Conservation (phyloP, 129 eudicot species). For the Lactuca saligna region DNA sequence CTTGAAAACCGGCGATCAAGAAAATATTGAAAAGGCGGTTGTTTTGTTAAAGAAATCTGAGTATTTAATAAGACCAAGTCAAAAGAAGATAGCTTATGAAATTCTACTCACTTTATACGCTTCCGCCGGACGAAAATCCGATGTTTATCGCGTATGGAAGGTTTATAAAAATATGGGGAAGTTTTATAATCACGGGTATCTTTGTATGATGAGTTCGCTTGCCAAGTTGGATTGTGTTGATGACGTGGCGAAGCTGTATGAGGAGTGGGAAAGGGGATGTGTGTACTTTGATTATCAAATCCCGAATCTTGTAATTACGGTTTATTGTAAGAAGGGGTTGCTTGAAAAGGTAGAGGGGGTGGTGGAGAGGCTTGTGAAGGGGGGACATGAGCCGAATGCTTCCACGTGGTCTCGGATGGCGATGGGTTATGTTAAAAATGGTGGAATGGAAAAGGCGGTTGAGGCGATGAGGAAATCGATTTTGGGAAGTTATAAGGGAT, state of each 20-base stretch:
- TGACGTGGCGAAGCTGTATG: slow-evolving; percentile 43
- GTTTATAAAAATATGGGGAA: slow-evolving; percentile 34
- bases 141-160: slow-evolving; percentile 55
- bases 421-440: slow-evolving; percentile 37
- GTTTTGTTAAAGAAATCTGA: slow-evolving; percentile 40
- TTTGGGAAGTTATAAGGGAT: slow-evolving; percentile 28
- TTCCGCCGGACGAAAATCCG: slow-evolving; percentile 38
- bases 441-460: slow-evolving; percentile 49
- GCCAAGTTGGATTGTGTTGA: slow-evolving; percentile 50
- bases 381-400: slow-evolving; percentile 42
- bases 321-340: slow-evolving; percentile 53
- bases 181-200: slow-evolving; percentile 39
- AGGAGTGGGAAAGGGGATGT: slow-evolving; percentile 43
- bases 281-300: slow-evolving; percentile 35
- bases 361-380: slow-evolving; percentile 26
- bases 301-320: slow-evolving; percentile 44
- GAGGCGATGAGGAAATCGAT: slow-evolving; percentile 43
- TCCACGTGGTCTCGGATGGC: slow-evolving; percentile 57
- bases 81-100: slow-evolving; percentile 33
- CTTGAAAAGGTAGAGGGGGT: slow-evolving; percentile 45
- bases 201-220: slow-evolving; percentile 47
- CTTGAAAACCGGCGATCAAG: slow-evolving; percentile 32
- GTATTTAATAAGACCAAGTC: slow-evolving; percentile 27
- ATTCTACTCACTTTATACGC: slow-evolving; percentile 49
- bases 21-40: slow-evolving; percentile 48